Conservation (phyloP, 2,329 filamentous ascomycete species). For the Trichoderma semiorbis region DNA sequence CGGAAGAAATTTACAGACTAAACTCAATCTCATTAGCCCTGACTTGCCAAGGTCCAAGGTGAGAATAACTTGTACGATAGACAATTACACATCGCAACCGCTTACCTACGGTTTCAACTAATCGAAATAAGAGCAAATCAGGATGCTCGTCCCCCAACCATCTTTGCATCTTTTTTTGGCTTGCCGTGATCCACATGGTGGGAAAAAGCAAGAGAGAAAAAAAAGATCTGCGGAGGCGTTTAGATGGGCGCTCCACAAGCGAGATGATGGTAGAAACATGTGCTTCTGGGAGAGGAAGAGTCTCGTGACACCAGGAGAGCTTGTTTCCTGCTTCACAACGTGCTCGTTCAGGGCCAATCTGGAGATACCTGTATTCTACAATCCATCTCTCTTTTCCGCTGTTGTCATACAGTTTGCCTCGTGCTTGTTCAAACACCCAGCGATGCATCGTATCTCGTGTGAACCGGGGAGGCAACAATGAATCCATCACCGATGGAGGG, state of each 20-base stretch:
- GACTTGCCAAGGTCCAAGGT: not conserved
- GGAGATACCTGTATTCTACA: not conserved
- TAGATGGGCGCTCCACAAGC: not conserved
- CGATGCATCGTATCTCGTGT: not conserved
- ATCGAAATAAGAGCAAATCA: not conserved
- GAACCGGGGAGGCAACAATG: not conserved
- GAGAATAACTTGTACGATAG: conserved; percentile 1
- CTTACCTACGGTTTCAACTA: not conserved
- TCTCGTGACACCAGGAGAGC: not conserved
- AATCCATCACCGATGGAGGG: conserved; percentile 3
- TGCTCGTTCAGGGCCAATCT: not conserved
- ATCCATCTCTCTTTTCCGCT: not conserved
- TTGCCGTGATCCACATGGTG: conserved; percentile 11
- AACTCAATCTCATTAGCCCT: not conserved
- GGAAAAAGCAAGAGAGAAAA: not conserved
- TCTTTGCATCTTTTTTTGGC: not conserved
- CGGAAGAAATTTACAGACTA: not conserved
- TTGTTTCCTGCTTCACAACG: not conserved
- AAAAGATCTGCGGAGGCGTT: conserved; percentile 15
- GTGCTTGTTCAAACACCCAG: not conserved
- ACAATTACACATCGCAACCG: conserved; percentile 8
- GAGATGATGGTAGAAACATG: not conserved
- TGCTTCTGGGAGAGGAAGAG: not conserved
- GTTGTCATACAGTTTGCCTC: not conserved
- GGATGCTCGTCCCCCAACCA: conserved; percentile 9